Conservation (phyloP, 805 yeast species). For the Candida sonorensis region DNA sequence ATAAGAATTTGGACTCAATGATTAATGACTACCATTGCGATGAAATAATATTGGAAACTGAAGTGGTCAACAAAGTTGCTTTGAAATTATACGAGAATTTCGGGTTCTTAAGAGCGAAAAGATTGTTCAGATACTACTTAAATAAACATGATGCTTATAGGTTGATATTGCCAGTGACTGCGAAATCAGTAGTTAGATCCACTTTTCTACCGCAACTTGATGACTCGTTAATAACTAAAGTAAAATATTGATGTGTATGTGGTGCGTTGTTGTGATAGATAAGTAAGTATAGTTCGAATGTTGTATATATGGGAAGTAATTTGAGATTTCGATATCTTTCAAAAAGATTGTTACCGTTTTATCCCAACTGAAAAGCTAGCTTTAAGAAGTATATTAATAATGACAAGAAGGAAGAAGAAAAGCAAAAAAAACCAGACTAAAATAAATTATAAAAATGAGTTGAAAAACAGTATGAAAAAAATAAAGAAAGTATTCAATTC, state of each 20-base stretch:
- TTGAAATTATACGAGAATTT: slow-evolving; percentile 30
- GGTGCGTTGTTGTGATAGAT: too few species aligned
- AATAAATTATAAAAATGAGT: too few species aligned
- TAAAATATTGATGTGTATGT: slow-evolving; percentile 13
- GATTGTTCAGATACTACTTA: slow-evolving; percentile 80
- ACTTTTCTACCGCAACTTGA: slow-evolving; percentile 37
- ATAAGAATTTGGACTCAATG: slow-evolving; percentile 58
- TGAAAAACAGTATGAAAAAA: too few species aligned
- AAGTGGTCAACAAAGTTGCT: slow-evolving; percentile 56
- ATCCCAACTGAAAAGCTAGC: too few species aligned
- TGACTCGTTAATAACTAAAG: slow-evolving; percentile 15
- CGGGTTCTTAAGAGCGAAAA: slow-evolving; percentile 31
- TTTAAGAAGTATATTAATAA: too few species aligned
- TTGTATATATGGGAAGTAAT: neutral
- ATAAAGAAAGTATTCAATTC: too few species aligned
- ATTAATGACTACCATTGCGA: slow-evolving; percentile 57
- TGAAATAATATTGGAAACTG: slow-evolving; percentile 91
- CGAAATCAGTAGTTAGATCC: slow-evolving; percentile 47
- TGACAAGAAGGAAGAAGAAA: too few species aligned
- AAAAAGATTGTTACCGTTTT: too few species aligned
- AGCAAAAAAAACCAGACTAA: too few species aligned
- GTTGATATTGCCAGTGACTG: slow-evolving; percentile 72
- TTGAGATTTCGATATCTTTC: too few species aligned
- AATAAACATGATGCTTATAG: slow-evolving; percentile 93
- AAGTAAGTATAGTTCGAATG: neutral